Percentiles rank a stretch among this genome's conserved stretches.
phyloP scores from a whole-genome alignment of 1,284 basidiomycete genomes.

The Marasmius oreades region DNA sequence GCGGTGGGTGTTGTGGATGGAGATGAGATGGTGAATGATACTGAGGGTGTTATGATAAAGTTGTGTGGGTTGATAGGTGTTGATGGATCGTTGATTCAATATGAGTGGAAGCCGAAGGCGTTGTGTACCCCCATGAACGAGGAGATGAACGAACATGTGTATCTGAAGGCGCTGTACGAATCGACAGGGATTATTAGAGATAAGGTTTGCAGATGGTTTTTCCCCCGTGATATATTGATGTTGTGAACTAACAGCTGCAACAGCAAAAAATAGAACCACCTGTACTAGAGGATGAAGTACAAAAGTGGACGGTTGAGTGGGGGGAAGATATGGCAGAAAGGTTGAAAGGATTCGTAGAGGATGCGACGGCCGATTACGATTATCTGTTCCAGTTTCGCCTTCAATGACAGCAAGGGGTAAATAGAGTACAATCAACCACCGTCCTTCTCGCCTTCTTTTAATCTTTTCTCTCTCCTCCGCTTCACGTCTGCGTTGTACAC shows the following conservation, averaged over 20 bases:
- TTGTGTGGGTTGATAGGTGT: conserved; percentile 6
- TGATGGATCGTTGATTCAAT: conserved; percentile 6
- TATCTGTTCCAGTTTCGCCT: neutral
- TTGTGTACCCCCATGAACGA: neutral
- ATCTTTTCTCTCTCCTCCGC: conserved; percentile 62
- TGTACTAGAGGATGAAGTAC: conserved; percentile 4
- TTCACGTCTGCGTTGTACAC: conserved; percentile 98
- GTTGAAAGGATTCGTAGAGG: conserved; percentile 5
- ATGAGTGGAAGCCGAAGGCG: conserved; percentile 7
- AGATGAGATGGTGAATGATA: conserved; percentile 9
- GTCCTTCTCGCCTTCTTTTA: conserved; percentile 33
- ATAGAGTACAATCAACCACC: conserved; percentile 5
- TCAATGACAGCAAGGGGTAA: too few species aligned
- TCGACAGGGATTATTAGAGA: conserved; percentile 7
- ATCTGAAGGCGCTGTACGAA: neutral
- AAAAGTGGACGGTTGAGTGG: conserved; percentile 12
- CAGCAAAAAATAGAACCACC: neutral
- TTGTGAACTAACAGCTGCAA: neutral
- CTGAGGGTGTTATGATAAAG: conserved; percentile 8
- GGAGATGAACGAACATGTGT: neutral
- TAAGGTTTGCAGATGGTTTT: conserved; percentile 1
- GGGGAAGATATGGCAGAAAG: conserved; percentile 4
- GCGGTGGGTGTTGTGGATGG: conserved; percentile 8
- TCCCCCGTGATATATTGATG: neutral
- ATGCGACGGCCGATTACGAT: conserved; percentile 9